Evolutionary conservation across 805 yeast genomes (phyloP).

Genomic region (Yamadazyma akitaensis): DNA sequence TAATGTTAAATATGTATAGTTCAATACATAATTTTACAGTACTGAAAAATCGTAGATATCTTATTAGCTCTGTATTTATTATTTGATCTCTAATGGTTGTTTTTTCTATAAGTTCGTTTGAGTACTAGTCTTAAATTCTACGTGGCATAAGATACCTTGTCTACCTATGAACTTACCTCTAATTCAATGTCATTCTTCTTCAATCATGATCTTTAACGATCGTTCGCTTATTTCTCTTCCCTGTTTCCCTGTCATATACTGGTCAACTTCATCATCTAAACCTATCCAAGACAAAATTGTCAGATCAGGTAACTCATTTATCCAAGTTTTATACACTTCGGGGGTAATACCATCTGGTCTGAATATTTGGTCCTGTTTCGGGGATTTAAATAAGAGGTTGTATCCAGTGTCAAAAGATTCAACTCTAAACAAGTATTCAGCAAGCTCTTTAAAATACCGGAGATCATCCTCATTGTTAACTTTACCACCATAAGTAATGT

Average conservation of each 20-base stretch:
- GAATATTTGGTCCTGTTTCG: constrained; percentile 20
- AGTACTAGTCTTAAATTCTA: no score
- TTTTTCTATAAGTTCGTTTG: no score
- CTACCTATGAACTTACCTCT: no score
- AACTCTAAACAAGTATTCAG: constrained; percentile 34
- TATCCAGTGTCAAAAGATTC: constrained; percentile 41
- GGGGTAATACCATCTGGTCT: constrained; percentile 47
- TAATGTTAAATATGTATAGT: constrained; percentile 12
- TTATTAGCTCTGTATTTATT: no score
- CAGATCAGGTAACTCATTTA: constrained; percentile 47
- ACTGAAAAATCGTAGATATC: not conserved
- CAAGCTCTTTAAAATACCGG: constrained; percentile 29
- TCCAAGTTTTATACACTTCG: constrained; percentile 46
- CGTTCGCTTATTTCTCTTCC: constrained; percentile 17
- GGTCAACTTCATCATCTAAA: constrained; percentile 42
- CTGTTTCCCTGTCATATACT: constrained; percentile 20
- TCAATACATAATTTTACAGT: constrained; percentile 12
- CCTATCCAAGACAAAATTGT: constrained; percentile 56
- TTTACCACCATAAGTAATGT: constrained; percentile 67
- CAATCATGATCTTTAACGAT: constrained; percentile 6
- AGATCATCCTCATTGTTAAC: constrained; percentile 43
- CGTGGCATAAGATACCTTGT: no score
- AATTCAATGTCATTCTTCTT: not conserved
- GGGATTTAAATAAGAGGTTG: constrained; percentile 28
- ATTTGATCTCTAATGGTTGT: no score